Conservation (phyloP, 208 protist species). For the Angomonas deanei region DNA sequence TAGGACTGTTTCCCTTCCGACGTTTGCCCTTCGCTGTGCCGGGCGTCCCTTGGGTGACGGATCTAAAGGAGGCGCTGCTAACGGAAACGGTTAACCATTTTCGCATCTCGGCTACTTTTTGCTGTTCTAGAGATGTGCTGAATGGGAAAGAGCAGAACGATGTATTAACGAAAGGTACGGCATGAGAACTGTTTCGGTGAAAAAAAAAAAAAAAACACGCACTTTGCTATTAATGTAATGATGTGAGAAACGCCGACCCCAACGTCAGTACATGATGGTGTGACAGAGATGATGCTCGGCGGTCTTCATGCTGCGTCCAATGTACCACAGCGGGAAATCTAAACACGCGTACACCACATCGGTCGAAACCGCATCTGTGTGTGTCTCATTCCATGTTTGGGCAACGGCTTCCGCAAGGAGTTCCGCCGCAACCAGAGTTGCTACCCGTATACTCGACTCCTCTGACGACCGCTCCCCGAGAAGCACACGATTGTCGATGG, state of each 20-base stretch:
- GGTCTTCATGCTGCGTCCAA: slow-evolving; percentile 45
- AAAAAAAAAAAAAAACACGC: slow-evolving; percentile 1
- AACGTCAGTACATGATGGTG: slow-evolving; percentile 54
- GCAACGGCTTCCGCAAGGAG: neutral
- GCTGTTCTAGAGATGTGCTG: neutral
- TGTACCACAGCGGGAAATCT: slow-evolving; percentile 77
- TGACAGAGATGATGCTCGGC: slow-evolving; percentile 50
- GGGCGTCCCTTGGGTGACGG: neutral
- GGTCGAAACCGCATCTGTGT: slow-evolving; percentile 5
- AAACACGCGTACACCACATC: slow-evolving; percentile 18
- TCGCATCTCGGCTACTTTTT: neutral
- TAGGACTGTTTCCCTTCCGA: too few species aligned
- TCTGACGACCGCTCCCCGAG: slow-evolving; percentile 36
- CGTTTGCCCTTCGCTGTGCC: slow-evolving; percentile 2
- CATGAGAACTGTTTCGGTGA: neutral
- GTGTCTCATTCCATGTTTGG: neutral
- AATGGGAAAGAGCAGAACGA: too few species aligned
- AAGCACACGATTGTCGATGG: slow-evolving; percentile 48
- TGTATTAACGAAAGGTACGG: too few species aligned
- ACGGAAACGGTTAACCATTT: too few species aligned
- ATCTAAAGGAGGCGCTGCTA: neutral
- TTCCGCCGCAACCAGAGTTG: slow-evolving; percentile 42
- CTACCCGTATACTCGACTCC: slow-evolving; percentile 66
- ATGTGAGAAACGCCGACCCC: too few species aligned
- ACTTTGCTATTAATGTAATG: too few species aligned